Evolutionary conservation across 2,329 filamentous ascomycete genomes (phyloP).

Genomic region (Keithomyces neogunnii): DNA sequence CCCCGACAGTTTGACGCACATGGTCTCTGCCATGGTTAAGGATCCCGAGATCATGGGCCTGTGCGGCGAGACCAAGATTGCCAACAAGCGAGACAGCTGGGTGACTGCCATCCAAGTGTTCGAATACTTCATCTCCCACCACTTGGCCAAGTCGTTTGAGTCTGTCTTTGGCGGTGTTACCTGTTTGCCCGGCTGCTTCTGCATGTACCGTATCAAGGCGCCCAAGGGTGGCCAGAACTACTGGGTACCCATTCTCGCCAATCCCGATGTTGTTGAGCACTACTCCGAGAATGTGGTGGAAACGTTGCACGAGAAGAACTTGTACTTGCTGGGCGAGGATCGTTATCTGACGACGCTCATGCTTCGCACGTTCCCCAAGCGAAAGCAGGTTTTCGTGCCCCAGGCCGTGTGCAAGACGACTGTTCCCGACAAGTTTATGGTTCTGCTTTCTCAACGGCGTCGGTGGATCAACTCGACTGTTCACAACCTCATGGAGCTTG

Average conservation of each 20-base stretch:
- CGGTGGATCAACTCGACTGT: constrained; percentile 99
- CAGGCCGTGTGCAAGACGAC: constrained; percentile 99
- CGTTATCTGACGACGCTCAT: constrained; percentile 94
- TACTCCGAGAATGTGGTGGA: constrained; percentile 99
- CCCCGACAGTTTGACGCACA: constrained; percentile 95
- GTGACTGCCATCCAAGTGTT: constrained; percentile 98
- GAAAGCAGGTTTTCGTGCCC: constrained; percentile 96
- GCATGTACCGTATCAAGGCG: constrained; percentile 99
- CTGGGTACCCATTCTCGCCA: constrained; percentile 97
- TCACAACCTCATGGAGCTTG: constrained; percentile 96
- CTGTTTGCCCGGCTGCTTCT: constrained; percentile 97
- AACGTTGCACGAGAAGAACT: constrained; percentile 94
- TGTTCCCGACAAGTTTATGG: constrained; percentile 85
- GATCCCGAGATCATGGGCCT: constrained; percentile 99
- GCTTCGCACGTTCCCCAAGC: constrained; percentile 97
- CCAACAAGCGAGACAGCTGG: constrained; percentile 93
- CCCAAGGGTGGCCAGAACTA: constrained; percentile 98
- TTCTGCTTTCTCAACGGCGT: constrained; percentile 86
- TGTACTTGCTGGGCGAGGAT: constrained; percentile 86
- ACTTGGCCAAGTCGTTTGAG: constrained; percentile 94
- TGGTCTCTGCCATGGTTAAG: constrained; percentile 98
- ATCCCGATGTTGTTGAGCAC: constrained; percentile 97
- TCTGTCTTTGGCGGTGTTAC: constrained; percentile 98
- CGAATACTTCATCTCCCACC: constrained; percentile 98
- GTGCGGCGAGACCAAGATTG: constrained; percentile 98